Evolutionary conservation across 2,329 filamentous ascomycete genomes (phyloP), one percentile per base, ranked within the genome.

Genomic region (Microthyrium microscopicum): DNA sequence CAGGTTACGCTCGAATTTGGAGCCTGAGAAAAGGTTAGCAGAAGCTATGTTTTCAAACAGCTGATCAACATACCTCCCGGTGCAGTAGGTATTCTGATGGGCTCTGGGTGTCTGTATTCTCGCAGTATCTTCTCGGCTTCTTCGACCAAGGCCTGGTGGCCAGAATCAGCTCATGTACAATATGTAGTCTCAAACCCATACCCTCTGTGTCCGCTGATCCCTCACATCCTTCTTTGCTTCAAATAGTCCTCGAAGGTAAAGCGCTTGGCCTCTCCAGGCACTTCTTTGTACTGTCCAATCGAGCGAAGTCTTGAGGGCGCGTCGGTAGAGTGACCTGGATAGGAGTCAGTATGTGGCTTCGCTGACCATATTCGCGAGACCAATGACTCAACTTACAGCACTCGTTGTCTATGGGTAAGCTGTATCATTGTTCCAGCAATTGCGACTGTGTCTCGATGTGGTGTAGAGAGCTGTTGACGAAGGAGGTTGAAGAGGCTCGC

Each of bases 81-180:
- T 25, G 89, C 87, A 26, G 83, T 92, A 11, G 89, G 89, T 43
- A 77, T 72, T 45, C 71, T 66, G 55, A 93, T 95, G 20, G 89
- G 85, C 55, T 98, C 89, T 3, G 89, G 89, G 52, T 98, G 89
- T 62, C 95, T 95, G 87, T 87, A 98, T 56, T 77, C 80, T 49
- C 89, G 73, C 41, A 98, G 62, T 38, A 94, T 54, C 45, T 77
- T 77, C 57, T 95, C 85, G 4, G 89, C 87, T 60, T 94, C 84
- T 40, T 74, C 71, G 43, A 95, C 68, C 38, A 98, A 58, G 31
- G 73, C 73, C 89, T 98, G 43, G 31, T 25, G 21, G n/a, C 20
- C 29, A 37, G 29, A 26, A 21, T 22, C 20, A 20, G 27, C 31
- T 17, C 16, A 17, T 19, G 15, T 18, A 29, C 12, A 12, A 21